These are phyloP conservation scores for Furcasterigmium furcatum DNA, from an alignment of 2,329 filamentous ascomycete genomes.

Conservation along the genomic window DNA sequence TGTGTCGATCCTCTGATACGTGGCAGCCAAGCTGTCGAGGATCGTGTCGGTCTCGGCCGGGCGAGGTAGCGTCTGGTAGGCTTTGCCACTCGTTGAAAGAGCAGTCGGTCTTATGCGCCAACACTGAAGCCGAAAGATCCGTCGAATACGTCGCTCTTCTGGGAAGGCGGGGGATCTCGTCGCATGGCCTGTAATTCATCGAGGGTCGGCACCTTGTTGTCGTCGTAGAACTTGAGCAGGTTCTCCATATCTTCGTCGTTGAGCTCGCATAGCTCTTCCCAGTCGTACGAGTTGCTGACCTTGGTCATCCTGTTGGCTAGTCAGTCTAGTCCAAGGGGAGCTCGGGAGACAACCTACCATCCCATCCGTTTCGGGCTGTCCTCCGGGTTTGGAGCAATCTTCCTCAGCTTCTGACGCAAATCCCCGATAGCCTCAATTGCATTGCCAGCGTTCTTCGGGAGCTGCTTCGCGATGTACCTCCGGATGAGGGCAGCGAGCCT, in stretches of 20 bases:
- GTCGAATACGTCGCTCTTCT: constrained; percentile 52
- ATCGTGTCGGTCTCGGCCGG: too few species aligned
- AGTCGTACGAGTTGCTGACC: constrained; percentile 82
- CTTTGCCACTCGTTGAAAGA: too few species aligned
- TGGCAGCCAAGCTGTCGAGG: too few species aligned
- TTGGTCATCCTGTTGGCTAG: constrained; percentile 70
- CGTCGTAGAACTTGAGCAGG: constrained; percentile 71
- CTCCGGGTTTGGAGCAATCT: constrained; percentile 66
- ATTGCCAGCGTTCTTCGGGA: constrained; percentile 78
- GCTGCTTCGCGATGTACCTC: constrained; percentile 70
- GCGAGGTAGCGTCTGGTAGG: too few species aligned
- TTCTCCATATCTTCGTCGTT: constrained; percentile 80
- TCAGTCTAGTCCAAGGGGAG: neutral
- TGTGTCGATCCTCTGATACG: too few species aligned
- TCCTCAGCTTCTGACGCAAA: constrained; percentile 74
- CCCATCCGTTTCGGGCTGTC: constrained; percentile 87
- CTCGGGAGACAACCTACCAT: constrained; percentile 54
- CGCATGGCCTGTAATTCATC: constrained; percentile 55
- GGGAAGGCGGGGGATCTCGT: constrained; percentile 30
- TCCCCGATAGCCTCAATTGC: constrained; percentile 83
- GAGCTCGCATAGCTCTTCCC: constrained; percentile 82
- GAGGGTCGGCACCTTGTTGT: constrained; percentile 52
- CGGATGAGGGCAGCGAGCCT: constrained; percentile 85
- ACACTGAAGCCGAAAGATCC: constrained; percentile 59
- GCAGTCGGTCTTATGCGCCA: constrained; percentile 22